Evolutionary conservation across 2,329 filamentous ascomycete genomes (phyloP).

Genomic region (Alternaria alternata): DNA sequence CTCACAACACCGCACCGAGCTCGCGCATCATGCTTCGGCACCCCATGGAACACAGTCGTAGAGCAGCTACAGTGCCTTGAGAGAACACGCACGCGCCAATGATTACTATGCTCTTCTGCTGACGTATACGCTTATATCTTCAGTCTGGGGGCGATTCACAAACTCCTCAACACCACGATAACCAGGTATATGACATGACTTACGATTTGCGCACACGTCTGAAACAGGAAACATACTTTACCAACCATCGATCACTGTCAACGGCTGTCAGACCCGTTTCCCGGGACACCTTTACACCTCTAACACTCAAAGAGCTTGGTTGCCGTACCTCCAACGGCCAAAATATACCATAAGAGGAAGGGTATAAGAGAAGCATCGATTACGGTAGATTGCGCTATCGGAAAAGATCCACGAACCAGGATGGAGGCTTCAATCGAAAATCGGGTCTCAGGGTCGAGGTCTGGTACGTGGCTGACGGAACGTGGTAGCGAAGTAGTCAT

Average conservation of each 20-base stretch:
- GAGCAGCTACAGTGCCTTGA: neutral
- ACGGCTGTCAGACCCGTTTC: conserved; percentile 11
- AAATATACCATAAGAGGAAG: conserved; percentile 10
- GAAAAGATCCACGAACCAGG: conserved; percentile 6
- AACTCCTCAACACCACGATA: neutral
- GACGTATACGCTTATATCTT: neutral
- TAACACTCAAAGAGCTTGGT: neutral
- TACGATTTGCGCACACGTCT: neutral
- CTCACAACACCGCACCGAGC: neutral
- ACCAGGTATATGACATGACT: neutral
- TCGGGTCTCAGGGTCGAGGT: neutral
- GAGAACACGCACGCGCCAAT: neutral
- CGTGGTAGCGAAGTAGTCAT: conserved; percentile 4
- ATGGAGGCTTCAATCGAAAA: neutral
- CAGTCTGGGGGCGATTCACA: neutral
- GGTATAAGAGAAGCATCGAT: conserved; percentile 1
- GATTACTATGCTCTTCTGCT: neutral
- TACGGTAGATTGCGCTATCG: conserved; percentile 9
- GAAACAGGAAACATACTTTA: conserved; percentile 2
- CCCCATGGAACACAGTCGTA: neutral
- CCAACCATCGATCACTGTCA: conserved; percentile 7
- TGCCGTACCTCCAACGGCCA: neutral
- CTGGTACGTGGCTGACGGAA: neutral
- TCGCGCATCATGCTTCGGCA: conserved; percentile 1
- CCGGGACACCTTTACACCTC: neutral